Conservation (phyloP, 2,329 filamentous ascomycete species). For the Cryphonectria naterciae region DNA sequence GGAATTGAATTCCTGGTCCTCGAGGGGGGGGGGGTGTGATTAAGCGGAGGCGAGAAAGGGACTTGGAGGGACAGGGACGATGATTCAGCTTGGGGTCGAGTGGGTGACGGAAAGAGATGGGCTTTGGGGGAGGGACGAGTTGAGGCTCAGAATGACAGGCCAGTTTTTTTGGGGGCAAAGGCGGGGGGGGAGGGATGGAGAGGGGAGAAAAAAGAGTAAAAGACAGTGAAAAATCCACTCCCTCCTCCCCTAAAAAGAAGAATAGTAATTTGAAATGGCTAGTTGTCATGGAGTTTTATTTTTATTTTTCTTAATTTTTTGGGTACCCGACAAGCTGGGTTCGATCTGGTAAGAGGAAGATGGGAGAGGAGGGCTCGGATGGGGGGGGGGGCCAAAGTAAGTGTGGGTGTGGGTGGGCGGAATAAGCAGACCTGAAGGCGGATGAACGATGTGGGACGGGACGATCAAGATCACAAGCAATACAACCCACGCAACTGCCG, state of each 20-base stretch:
- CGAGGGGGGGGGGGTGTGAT: not conserved
- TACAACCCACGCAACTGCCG: not conserved
- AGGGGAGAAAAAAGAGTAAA: not conserved
- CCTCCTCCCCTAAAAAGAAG: not conserved
- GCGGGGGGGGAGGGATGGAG: not conserved
- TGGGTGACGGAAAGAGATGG: not conserved
- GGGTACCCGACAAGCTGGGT: not conserved
- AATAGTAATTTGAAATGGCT: not conserved
- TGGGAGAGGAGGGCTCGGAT: not conserved
- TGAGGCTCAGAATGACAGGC: not conserved
- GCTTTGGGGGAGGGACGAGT: not conserved
- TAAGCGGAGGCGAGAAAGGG: slow-evolving; percentile 6
- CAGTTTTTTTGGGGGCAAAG: slow-evolving; percentile 7
- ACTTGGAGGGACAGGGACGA: not conserved
- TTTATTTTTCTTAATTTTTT: not conserved
- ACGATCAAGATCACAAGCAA: slow-evolving; percentile 6
- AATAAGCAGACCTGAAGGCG: slow-evolving; percentile 3
- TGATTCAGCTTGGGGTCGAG: slow-evolving; percentile 7
- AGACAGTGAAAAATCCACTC: too few relatives aligned
- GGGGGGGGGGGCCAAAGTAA: too few relatives aligned
- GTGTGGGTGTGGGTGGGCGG: not conserved
- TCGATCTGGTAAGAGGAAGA: not conserved
- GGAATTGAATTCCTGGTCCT: not conserved
- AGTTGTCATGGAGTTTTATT: not conserved
- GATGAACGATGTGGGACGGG: not conserved